Percentiles rank a stretch among this genome's conserved stretches.
These are phyloP conservation scores for Apiospora koreana DNA, from an alignment of 2,329 filamentous ascomycete genomes.

Conservation along the genomic window DNA sequence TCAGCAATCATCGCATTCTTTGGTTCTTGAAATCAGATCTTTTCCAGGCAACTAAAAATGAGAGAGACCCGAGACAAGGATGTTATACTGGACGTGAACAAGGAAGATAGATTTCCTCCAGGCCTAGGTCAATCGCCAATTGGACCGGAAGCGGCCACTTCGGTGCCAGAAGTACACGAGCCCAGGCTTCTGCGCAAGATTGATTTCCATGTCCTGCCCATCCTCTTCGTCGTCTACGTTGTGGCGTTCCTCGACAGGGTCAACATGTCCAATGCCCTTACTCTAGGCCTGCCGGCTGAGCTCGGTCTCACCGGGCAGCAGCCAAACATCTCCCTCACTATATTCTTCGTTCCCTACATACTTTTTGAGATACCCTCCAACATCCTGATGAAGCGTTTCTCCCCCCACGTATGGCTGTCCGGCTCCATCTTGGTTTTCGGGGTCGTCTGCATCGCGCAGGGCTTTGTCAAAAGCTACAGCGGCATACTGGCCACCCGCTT, in stretches of 20 bases:
- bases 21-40: not conserved
- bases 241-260: constrained; percentile 28
- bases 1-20: too few relatives aligned
- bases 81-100: not conserved
- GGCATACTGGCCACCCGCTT: constrained; percentile 30
- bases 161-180: not conserved
- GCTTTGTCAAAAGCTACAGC: constrained; percentile 28
- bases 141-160: not conserved
- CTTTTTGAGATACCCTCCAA: constrained; percentile 32
- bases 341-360: constrained; percentile 36
- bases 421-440: constrained; percentile 19
- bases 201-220: constrained; percentile 17
- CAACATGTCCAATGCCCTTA: constrained; percentile 33
- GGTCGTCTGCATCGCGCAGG: constrained; percentile 28
- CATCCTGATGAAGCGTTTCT: constrained; percentile 26
- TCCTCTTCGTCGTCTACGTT: constrained; percentile 28
- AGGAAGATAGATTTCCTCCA: not conserved
- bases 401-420: not conserved
- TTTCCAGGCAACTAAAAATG: constrained; percentile 2
- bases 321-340: constrained; percentile 26
- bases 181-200: not conserved
- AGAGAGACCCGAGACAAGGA: not conserved
- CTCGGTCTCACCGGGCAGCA: constrained; percentile 31
- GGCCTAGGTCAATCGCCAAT: not conserved
- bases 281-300: constrained; percentile 32